phyloP scores from a whole-genome alignment of 2,329 filamentous ascomycete species.

The Pleurostoma richardsiae region DNA sequence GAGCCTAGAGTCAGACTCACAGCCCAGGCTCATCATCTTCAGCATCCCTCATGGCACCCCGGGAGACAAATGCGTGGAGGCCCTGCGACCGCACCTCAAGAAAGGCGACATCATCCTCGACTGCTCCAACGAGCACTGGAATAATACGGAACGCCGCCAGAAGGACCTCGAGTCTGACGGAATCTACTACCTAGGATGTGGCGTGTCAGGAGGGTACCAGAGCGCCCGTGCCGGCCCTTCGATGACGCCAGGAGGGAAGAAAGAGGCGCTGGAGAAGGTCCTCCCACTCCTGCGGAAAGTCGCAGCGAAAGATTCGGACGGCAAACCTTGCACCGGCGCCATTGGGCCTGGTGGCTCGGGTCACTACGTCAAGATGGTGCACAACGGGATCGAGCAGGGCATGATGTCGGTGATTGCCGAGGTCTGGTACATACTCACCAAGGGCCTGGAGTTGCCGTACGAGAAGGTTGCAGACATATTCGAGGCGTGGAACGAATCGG shows the following conservation, averaged over 20 bases:
- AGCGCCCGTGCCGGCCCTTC: constrained; percentile 60
- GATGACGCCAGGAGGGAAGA: constrained; percentile 61
- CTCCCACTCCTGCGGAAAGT: constrained; percentile 57
- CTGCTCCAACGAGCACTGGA: constrained; percentile 63
- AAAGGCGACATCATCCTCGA: constrained; percentile 64
- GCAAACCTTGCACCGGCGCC: constrained; percentile 53
- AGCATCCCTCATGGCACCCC: constrained; percentile 41
- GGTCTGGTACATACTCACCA: constrained; percentile 58
- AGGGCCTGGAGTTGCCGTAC: constrained; percentile 51
- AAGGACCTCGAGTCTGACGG: constrained; percentile 48
- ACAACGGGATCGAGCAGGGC: constrained; percentile 70
- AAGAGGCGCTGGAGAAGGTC: constrained; percentile 49
- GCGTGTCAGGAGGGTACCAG: constrained; percentile 66
- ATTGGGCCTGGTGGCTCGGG: constrained; percentile 60
- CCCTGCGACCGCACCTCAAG: constrained; percentile 39
- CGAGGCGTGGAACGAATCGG: constrained; percentile 47
- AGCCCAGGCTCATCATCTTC: constrained; percentile 45
- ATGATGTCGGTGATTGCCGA: constrained; percentile 63
- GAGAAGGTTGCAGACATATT: constrained; percentile 58
- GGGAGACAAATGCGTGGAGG: constrained; percentile 29
- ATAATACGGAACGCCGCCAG: constrained; percentile 59
- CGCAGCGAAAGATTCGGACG: constrained; percentile 56
- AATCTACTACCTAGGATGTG: constrained; percentile 62
- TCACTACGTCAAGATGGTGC: constrained; percentile 73
- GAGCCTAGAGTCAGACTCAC: constrained; percentile 27